A percentile compares a stretch with the other conserved stretches of the same genome.
Evolutionary conservation across 192 early-diverging fungal species (phyloP).

Genomic region (Pecoramyces ruminantium): DNA sequence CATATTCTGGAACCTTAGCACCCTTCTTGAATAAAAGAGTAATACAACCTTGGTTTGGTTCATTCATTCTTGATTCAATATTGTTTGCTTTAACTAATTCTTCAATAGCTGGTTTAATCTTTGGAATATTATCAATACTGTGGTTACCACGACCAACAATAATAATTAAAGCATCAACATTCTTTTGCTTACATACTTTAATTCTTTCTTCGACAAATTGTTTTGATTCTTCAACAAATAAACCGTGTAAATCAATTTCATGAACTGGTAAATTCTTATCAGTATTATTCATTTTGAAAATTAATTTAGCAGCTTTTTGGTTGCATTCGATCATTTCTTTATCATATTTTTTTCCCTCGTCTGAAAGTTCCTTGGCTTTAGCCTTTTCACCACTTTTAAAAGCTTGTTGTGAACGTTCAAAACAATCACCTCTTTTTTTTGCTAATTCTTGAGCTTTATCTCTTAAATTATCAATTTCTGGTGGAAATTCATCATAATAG

Average conservation of each 20-base stretch:
- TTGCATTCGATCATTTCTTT: conserved; percentile 35
- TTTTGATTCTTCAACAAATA: conserved; percentile 45
- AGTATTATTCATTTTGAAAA: conserved; percentile 20
- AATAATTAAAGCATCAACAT: conserved; percentile 21
- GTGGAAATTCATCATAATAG: background rate
- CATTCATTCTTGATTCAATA: conserved; percentile 23
- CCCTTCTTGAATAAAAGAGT: conserved; percentile 1
- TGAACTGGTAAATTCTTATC: conserved; percentile 6
- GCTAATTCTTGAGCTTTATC: conserved; percentile 22
- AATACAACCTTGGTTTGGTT: conserved; percentile 39
- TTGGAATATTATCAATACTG: conserved; percentile 31
- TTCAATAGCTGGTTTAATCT: conserved; percentile 47
- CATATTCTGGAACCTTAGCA: background rate
- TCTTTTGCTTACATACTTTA: conserved; percentile 20
- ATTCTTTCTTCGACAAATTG: conserved; percentile 25
- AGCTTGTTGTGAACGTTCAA: conserved; percentile 21
- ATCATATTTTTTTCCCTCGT: conserved; percentile 33
- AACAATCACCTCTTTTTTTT: conserved; percentile 21
- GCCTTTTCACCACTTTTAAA: conserved; percentile 24
- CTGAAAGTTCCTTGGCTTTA: conserved; percentile 24
- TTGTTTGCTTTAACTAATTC: conserved; percentile 29
- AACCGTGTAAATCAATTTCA: conserved; percentile 52
- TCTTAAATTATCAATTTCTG: conserved; percentile 7
- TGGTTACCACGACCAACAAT: conserved; percentile 52
- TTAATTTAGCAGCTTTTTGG: conserved; percentile 22